Base-by-base conservation (phyloP, 176 grass and related monocot genomes). In the Bolboschoenus planiculmis region DNA sequence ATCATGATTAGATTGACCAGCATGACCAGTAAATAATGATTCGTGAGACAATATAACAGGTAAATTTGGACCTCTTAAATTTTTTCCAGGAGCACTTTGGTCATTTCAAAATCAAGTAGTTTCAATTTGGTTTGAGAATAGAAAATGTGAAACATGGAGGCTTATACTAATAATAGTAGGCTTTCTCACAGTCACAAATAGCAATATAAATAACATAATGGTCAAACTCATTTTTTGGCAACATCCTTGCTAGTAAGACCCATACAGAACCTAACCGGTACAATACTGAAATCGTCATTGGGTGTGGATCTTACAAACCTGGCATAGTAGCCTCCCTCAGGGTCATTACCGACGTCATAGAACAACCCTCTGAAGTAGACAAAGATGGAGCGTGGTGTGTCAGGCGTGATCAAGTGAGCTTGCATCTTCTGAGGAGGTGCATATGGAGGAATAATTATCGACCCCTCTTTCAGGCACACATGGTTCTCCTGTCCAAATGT, bases 371-470 rank as follows among this genome's bases (percentile, higher is more conserved):
- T 88, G 48, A 97, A 97, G 85, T 97, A 93, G 59, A 93, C 90
- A 81, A 97, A 97, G 35, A 97, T 97, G 27, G 90, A 97, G 9
- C 90, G 93, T 47, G 88, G 90, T 50, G 88, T 93, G 63, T 92
- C 88, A 5, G 80, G 87, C 34, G 90, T 84, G 13, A 92, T 89
- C 74, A 97, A 84, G 79, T 97, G 93, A 31, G 93, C 90, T 75
- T 97, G 93, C 93, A 92, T 97, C 81, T 97, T 97, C 83, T 93
- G 90, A 31, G 93, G 90, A 66, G 90, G 93, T 16, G 93, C 93
- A 91, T 87, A 97, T 82, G 93, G 93, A 39, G 93, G 93, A 84
- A 97, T 97, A 5, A 84, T 92, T 42, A 97, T 93, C 66, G 93
- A 97, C 27, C 88, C 93, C 75, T 92, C 93, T 67, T 97, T 97